Evolutionary conservation across 2,329 filamentous ascomycete genomes (phyloP).

Genomic region (Camillea tinctor): DNA sequence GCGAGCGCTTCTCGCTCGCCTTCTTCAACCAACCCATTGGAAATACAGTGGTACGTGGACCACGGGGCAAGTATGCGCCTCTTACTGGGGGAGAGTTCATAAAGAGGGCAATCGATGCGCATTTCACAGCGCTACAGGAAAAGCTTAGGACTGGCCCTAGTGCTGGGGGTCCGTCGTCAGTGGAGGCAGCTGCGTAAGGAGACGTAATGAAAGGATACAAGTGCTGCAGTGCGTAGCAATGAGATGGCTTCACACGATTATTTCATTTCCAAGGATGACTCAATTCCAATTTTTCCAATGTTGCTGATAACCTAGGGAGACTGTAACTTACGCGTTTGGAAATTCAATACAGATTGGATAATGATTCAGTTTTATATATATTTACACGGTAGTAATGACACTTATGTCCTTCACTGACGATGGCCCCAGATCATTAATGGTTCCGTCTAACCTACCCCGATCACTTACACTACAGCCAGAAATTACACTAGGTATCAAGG

Average conservation of each 20-base stretch:
- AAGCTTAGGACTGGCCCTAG: background rate
- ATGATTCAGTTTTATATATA: too few relatives aligned
- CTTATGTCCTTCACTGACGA: too few relatives aligned
- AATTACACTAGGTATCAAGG: conserved; percentile 21
- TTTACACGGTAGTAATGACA: too few relatives aligned
- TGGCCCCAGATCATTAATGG: too few relatives aligned
- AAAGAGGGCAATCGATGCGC: background rate
- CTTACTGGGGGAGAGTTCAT: conserved; percentile 46
- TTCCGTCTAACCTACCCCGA: conserved; percentile 8
- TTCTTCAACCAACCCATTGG: conserved; percentile 65
- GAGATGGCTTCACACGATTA: too few relatives aligned
- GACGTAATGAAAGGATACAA: background rate
- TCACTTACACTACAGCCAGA: conserved; percentile 14
- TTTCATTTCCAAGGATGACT: too few relatives aligned
- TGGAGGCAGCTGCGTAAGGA: background rate
- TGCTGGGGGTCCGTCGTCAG: background rate
- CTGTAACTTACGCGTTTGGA: too few relatives aligned
- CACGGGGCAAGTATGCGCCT: conserved; percentile 58
- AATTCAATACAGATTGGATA: too few relatives aligned
- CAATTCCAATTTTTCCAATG: too few relatives aligned
- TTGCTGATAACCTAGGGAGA: too few relatives aligned
- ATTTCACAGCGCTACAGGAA: conserved; percentile 4
- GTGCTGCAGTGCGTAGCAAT: too few relatives aligned
- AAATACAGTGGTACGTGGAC: conserved; percentile 59
- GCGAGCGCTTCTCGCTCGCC: conserved; percentile 62